Percentiles rank a stretch among this genome's conserved stretches.
These are phyloP conservation scores for Linaria vulgaris DNA, from an alignment of 257 asterid genomes.

Conservation along the genomic window DNA sequence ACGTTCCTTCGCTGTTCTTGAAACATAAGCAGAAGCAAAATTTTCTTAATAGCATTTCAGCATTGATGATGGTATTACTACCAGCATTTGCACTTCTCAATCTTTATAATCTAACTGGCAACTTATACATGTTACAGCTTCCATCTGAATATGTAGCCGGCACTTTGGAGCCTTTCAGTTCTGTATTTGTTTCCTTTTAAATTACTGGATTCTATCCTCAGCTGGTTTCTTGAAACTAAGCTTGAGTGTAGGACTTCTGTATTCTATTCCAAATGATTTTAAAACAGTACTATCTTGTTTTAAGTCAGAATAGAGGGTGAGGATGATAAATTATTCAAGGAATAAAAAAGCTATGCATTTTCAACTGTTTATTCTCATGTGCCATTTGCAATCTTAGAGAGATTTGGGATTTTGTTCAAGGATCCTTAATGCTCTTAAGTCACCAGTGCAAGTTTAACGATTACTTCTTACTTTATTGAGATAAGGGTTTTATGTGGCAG, in stretches of 20 bases:
- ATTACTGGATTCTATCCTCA: neutral
- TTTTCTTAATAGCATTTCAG: neutral
- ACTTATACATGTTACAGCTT: too few relatives aligned
- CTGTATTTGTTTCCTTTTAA: neutral
- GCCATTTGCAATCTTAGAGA: slow-evolving; percentile 2
- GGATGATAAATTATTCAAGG: slow-evolving; percentile 5
- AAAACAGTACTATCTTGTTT: neutral
- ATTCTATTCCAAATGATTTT: neutral
- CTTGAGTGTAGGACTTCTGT: neutral
- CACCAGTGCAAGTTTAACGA: slow-evolving; percentile 14
- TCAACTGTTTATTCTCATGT: neutral
- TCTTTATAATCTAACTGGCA: neutral
- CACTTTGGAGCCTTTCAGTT: neutral
- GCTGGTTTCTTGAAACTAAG: neutral
- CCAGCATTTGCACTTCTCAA: neutral
- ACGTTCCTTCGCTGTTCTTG: neutral
- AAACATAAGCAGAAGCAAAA: neutral
- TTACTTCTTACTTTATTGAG: slow-evolving; percentile 21
- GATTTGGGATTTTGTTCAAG: slow-evolving; percentile 6
- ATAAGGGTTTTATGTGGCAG: slow-evolving; percentile 37
- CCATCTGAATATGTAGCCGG: too few relatives aligned
- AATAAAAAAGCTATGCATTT: neutral
- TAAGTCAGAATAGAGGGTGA: slow-evolving; percentile 8
- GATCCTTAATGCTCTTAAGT: neutral
- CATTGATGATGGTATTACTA: neutral